Evolutionary conservation across 257 asterid species (phyloP).

Genomic region (Scutellaria galericulata): DNA sequence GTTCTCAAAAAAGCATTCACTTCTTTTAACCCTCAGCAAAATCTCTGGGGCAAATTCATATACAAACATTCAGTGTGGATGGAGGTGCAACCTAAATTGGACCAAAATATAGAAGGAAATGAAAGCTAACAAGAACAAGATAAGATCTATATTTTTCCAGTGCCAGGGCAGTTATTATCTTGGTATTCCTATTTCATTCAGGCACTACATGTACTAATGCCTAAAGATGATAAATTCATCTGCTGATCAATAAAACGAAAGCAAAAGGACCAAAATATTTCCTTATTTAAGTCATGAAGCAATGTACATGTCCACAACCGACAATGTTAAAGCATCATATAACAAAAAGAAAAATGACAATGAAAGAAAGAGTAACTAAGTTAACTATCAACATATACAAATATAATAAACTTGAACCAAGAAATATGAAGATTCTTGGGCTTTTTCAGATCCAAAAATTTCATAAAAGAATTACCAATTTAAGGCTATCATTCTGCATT

Average conservation of each 20-base stretch:
- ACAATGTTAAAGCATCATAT: constrained; percentile 26
- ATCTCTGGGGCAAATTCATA: neutral
- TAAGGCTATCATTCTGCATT: constrained; percentile 62
- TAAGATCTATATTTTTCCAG: neutral
- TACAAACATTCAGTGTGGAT: neutral
- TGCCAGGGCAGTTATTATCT: neutral
- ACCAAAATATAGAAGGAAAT: neutral
- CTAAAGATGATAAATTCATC: constrained; percentile 7
- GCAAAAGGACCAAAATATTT: neutral
- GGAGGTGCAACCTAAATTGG: neutral
- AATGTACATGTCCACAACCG: neutral
- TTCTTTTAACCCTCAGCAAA: neutral
- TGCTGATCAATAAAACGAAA: neutral
- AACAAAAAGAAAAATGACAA: constrained; percentile 7
- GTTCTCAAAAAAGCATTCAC: neutral
- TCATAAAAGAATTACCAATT: constrained; percentile 52
- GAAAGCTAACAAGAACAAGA: neutral
- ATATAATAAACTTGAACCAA: constrained; percentile 13
- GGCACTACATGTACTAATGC: constrained; percentile 7
- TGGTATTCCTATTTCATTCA: neutral
- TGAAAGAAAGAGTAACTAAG: neutral
- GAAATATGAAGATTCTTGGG: constrained; percentile 20
- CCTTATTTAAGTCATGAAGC: neutral
- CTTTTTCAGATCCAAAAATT: constrained; percentile 24
- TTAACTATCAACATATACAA: constrained; percentile 20